phyloP scores from a whole-genome alignment of 345 rosid species.

The Sisymbrium altissimum region DNA sequence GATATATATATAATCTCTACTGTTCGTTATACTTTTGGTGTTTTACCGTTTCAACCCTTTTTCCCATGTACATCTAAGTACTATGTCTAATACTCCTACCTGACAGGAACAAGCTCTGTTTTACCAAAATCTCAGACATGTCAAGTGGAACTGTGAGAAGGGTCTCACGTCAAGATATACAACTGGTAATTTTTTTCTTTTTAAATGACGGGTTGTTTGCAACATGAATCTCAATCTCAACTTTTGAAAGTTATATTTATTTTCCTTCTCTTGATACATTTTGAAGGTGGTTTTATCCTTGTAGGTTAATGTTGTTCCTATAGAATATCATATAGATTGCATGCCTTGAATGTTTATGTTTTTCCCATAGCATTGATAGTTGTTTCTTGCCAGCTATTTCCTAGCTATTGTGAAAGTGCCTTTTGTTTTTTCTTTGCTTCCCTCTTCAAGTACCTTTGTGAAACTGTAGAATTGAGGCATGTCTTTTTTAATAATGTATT shows the following conservation, averaged over 20 bases:
- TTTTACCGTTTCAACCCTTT: neutral
- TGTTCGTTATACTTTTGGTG: neutral
- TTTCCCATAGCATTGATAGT: neutral
- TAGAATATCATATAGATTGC: neutral
- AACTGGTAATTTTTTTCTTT: conserved; percentile 47
- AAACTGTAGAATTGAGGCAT: neutral
- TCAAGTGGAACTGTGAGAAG: conserved; percentile 71
- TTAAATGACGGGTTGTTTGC: neutral
- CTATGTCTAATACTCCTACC: neutral
- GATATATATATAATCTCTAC: neutral
- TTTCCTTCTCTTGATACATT: neutral
- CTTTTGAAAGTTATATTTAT: neutral
- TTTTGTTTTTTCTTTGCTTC: neutral
- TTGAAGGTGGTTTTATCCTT: neutral
- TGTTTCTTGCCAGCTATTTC: neutral
- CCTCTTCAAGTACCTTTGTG: neutral
- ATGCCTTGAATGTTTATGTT: neutral
- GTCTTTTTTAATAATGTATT: neutral
- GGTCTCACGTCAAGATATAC: conserved; percentile 86
- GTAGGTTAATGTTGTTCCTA: neutral
- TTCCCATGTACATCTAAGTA: neutral
- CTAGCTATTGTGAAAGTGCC: neutral
- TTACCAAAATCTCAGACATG: conserved; percentile 38
- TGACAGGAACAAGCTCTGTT: conserved; percentile 27
- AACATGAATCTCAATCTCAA: neutral